Evolutionary conservation across 495 filamentous ascomycete genomes (phyloP), one percentile per base, ranked within the genome.

Genomic region (Hypoxylon fragiforme): DNA sequence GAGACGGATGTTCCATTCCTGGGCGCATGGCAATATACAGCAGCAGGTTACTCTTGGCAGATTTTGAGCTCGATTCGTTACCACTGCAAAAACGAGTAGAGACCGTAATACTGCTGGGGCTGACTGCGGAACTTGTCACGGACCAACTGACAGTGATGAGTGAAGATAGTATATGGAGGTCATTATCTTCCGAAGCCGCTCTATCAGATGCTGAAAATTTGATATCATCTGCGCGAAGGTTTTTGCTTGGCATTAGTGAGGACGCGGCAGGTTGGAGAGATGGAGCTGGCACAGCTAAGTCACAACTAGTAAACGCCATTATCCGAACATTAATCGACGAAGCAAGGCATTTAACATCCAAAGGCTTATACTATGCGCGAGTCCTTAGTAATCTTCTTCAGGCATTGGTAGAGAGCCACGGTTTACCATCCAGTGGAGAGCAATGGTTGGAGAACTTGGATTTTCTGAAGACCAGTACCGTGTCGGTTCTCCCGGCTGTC

Each of bases 11-110:
- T 15, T 91, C 90, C 1, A 73, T 81, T 44, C 82, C 89, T 13
- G 81, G 92, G 22, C 77, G 94, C 41, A 85, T 95, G 73, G 81
- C 85, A 13, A 68, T 81, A 35, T 95, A 88, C 68, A 79, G 80
- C 0, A 71, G 77, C 11, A 77, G 74, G 41, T 61, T 91, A 9
- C 51, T 92, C 11, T 67, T 61, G 0, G 60, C 65, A 7, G 63
- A 62, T 0, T 54, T 73, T 7, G 36, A 66, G 6, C 18, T 74
- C 5, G 35, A 68, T 7, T 39, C 57, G 0, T 21, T 77, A 0
- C 66, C 74, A 0, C 26, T 60, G 12, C 49, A 63, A 14, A 54
- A 67, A 11, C 70, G 66, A 38, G 55, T 66, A 7, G 73, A 79
- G 16, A 50, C 79, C 1, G 24, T 80, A 0, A 70, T 69, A 41